These are phyloP conservation scores for Diplodia seriata DNA, from an alignment of 2,329 filamentous ascomycete species.

Conservation along the genomic window DNA sequence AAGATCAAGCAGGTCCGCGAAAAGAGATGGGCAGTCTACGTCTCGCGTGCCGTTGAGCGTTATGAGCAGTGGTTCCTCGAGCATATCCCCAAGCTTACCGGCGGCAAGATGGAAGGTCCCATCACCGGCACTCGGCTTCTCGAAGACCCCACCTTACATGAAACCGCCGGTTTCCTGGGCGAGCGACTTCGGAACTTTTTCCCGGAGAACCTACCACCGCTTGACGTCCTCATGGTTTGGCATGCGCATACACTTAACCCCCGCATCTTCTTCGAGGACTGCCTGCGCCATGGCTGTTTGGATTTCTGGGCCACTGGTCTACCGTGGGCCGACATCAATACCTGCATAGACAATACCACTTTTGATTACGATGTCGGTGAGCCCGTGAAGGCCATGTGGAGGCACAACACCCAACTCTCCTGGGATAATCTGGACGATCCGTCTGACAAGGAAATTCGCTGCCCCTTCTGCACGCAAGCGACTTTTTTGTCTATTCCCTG, in stretches of 20 bases:
- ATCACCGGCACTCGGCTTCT: neutral
- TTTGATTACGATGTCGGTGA: slow-evolving; percentile 64
- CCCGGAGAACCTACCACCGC: slow-evolving; percentile 36
- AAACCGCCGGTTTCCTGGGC: neutral
- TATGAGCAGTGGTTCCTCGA: slow-evolving; percentile 70
- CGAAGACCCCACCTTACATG: neutral
- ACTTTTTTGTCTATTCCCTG: slow-evolving; percentile 59
- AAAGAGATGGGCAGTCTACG: slow-evolving; percentile 76
- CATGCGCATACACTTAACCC: slow-evolving; percentile 82
- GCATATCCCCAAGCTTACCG: slow-evolving; percentile 15
- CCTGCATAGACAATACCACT: slow-evolving; percentile 62
- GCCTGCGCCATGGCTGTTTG: slow-evolving; percentile 64
- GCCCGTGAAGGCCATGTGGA: slow-evolving; percentile 57
- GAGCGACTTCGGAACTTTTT: slow-evolving; percentile 8
- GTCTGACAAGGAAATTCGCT: slow-evolving; percentile 58
- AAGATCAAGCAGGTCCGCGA: slow-evolving; percentile 58
- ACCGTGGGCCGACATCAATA: slow-evolving; percentile 68
- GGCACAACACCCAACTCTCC: slow-evolving; percentile 53
- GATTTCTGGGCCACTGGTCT: slow-evolving; percentile 68
- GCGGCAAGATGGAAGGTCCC: slow-evolving; percentile 1
- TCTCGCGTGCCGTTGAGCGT: slow-evolving; percentile 71
- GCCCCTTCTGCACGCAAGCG: slow-evolving; percentile 59
- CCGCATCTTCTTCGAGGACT: slow-evolving; percentile 75
- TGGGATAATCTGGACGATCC: slow-evolving; percentile 68
- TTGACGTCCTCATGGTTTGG: slow-evolving; percentile 80